phyloP scores from a whole-genome alignment of 257 asterid species.

The Coffea canephora region DNA sequence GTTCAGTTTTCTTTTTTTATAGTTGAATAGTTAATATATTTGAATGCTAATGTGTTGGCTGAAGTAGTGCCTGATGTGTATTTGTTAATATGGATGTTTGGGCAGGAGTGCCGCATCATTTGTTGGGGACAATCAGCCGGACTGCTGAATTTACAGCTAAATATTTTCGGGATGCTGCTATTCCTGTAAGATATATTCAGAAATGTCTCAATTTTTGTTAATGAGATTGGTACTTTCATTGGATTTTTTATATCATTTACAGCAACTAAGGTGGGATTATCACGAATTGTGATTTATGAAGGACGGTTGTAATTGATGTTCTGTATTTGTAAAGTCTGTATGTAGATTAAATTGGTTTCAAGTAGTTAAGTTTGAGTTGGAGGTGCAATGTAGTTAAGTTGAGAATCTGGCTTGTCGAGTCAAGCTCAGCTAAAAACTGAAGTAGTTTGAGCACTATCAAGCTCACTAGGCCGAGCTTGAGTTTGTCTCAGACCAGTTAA shows the following conservation, averaged over 20 bases:
- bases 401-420: not conserved
- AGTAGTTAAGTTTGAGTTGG: not conserved
- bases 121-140: conserved; percentile 75
- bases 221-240: not conserved
- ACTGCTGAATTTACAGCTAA: conserved; percentile 74
- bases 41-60: not conserved
- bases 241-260: not conserved
- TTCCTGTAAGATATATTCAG: conserved; percentile 47
- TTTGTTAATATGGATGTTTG: conserved; percentile 14
- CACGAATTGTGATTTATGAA: not conserved
- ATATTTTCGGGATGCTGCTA: conserved; percentile 75
- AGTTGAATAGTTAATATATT: not conserved
- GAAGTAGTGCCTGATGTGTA: conserved; percentile 5
- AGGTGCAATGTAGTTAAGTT: not conserved
- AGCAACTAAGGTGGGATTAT: not conserved
- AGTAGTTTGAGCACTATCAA: not conserved
- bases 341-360: not conserved
- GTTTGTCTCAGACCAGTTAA: too few relatives aligned
- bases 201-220: not conserved
- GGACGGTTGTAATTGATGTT: not conserved
- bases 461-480: not conserved
- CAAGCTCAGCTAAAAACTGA: not conserved
- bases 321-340: not conserved
- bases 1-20: conserved; percentile 13
- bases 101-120: conserved; percentile 84